Evolutionary conservation across 371 early-diverging fungal species (phyloP), one percentile per base, ranked within the genome.

Genomic region (Batkoa obscura): DNA sequence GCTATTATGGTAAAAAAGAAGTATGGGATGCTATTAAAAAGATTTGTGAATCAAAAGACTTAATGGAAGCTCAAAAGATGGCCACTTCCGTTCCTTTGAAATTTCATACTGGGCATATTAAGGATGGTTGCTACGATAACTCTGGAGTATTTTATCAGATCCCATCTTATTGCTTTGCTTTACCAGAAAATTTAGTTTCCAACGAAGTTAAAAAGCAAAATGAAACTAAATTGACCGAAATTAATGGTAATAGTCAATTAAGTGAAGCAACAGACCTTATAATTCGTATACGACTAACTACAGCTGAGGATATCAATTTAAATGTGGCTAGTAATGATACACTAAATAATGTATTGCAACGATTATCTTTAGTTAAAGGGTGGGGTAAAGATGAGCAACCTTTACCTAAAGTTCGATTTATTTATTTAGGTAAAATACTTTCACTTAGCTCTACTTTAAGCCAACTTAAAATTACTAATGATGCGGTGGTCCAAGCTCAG

Each of bases 41-140:
- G 17, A 72, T 72, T 1, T 67, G 71, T 55, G 70, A 69, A 59
- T 62, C 72, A 33, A 52, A 60, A 8, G 38, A 50, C 42, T 37
- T 72, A 15, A 55, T 54, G 43, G 62, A 76, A 50, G 79, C 86
- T 12, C 73, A 68, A 54, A 75, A 74, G 0, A 76, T 86, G 39
- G 53, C 83, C 34, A 76, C 80, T 37, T 71, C 80, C 31, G 78
- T 73, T 8, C 72, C 73, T 39, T 65, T 84, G 8, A 71, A 67
- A n/a, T 62, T 82, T 54, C 86, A 86, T 5, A 80, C 82, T 0
- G 82, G 83, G 0, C 71, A 74, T 30, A 66, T 78, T 1, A 59
- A 67, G 0, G 79, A 86, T 58, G 84, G 86, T 2, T 82, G 76
- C 31, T 85, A 80, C 61, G 86, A 85, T 63, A 71, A 79, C 56